These are phyloP conservation scores for Thuja plicata DNA, from an alignment of 83 land plant species.

Conservation along the genomic window DNA sequence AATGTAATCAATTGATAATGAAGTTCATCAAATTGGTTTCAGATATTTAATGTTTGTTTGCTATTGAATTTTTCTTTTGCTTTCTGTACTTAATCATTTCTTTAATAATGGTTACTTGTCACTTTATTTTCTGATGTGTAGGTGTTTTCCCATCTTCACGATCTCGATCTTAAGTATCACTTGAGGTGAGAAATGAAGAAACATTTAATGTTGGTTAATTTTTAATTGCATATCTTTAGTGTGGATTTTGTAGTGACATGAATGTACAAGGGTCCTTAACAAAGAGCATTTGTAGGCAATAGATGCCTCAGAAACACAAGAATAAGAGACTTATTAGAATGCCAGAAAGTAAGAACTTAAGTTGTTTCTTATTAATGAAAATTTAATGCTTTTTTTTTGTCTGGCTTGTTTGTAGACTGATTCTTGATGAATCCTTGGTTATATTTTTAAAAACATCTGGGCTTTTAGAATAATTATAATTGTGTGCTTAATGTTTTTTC, in stretches of 20 bases:
- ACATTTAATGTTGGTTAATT: not conserved
- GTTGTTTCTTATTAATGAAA: not conserved
- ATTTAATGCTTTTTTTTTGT: not conserved
- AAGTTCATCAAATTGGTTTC: not conserved
- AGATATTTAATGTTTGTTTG: not conserved
- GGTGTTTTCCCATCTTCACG: conserved; percentile 96
- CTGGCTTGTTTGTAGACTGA: not conserved
- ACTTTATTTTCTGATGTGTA: conserved; percentile 28
- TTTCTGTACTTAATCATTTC: conserved; percentile 3
- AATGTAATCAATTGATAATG: not conserved
- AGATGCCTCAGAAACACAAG: not conserved
- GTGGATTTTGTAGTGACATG: conserved; percentile 8
- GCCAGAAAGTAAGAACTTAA: not conserved
- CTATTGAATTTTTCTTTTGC: not conserved
- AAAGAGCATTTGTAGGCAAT: not conserved
- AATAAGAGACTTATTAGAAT: not conserved
- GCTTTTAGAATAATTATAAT: not conserved
- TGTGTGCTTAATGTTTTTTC: not conserved
- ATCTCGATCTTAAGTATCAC: conserved; percentile 89
- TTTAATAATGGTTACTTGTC: not conserved
- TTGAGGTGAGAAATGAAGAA: conserved; percentile 62
- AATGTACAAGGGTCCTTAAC: not conserved
- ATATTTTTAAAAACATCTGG: not conserved
- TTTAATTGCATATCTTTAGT: not conserved
- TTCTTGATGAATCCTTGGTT: not conserved